Percentiles rank a stretch among this genome's conserved stretches.
These are phyloP conservation scores for Encephalitozoon hellem DNA, from an alignment of 371 early-diverging fungal genomes.

Conservation along the genomic window DNA sequence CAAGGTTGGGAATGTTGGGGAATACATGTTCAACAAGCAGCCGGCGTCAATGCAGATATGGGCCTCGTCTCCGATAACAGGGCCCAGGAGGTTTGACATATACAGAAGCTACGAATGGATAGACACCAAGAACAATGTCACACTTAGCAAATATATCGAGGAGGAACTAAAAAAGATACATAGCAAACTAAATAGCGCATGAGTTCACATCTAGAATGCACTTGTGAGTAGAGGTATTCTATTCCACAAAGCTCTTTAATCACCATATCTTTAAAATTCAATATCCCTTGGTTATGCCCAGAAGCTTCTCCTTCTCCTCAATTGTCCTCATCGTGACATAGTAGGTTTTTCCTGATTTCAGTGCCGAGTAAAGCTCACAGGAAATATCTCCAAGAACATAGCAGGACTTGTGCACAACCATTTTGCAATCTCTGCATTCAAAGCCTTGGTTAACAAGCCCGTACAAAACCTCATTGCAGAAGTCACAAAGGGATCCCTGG, in stretches of 20 bases:
- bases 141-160: constrained; percentile 8
- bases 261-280: background rate
- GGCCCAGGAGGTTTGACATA: constrained; percentile 78
- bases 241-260: background rate
- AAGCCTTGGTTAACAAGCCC: constrained; percentile 48
- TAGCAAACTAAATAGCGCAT: background rate
- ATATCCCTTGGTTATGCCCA: constrained; percentile 23
- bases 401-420: constrained; percentile 57
- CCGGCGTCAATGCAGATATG: constrained; percentile 93
- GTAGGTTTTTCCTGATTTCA: constrained; percentile 49
- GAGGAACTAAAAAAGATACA: constrained; percentile 7
- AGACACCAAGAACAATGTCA: constrained; percentile 14
- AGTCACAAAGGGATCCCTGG: constrained; percentile 47
- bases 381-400: constrained; percentile 54
- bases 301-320: constrained; percentile 59
- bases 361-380: constrained; percentile 58
- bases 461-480: constrained; percentile 51
- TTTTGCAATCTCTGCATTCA: constrained; percentile 58
- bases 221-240: no score
- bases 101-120: constrained; percentile 60
- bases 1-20: constrained; percentile 70
- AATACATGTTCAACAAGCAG: constrained; percentile 91
- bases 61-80: constrained; percentile 86
- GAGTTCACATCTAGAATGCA: no score
- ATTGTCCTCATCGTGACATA: constrained; percentile 48